A percentile compares a stretch with the other conserved stretches of the same genome.
These are phyloP conservation scores for Excoecaria agallocha DNA, from an alignment of 345 rosid genomes.

Conservation along the genomic window DNA sequence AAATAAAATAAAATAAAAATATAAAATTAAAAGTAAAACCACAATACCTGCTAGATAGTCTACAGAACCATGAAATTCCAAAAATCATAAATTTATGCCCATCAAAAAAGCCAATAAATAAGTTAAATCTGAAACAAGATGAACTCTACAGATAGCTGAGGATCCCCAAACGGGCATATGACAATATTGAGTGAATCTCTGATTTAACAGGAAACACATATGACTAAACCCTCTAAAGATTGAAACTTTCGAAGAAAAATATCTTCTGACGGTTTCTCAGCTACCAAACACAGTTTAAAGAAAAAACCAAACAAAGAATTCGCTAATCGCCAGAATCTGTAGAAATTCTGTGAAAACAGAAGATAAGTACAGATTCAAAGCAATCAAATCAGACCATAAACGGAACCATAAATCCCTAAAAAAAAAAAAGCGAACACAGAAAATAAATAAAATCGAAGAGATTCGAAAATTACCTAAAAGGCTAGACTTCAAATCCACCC, in stretches of 20 bases:
- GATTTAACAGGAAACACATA: not conserved
- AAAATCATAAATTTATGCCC: not conserved
- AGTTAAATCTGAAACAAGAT: not conserved
- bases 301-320: constrained; percentile 6
- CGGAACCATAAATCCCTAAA: constrained; percentile 13
- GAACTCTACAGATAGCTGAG: not conserved
- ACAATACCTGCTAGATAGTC: not conserved
- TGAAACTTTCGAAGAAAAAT: not conserved
- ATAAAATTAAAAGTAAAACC: not conserved
- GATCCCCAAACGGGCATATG: not conserved
- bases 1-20: not conserved
- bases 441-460: constrained; percentile 7
- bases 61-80: not conserved
- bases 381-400: constrained; percentile 24
- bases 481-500: constrained; percentile 35
- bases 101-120: not conserved
- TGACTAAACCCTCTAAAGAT: not conserved
- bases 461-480: constrained; percentile 36
- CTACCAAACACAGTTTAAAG: not conserved
- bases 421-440: constrained; percentile 1
- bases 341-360: not conserved
- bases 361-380: constrained; percentile 27
- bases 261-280: not conserved
- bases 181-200: not conserved
- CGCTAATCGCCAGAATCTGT: constrained; percentile 26